A percentile compares a stretch with the other conserved stretches of the same genome.
These are phyloP conservation scores for Sphaerulina vaccinii DNA, from an alignment of 2,329 filamentous ascomycete species.

Conservation along the genomic window DNA sequence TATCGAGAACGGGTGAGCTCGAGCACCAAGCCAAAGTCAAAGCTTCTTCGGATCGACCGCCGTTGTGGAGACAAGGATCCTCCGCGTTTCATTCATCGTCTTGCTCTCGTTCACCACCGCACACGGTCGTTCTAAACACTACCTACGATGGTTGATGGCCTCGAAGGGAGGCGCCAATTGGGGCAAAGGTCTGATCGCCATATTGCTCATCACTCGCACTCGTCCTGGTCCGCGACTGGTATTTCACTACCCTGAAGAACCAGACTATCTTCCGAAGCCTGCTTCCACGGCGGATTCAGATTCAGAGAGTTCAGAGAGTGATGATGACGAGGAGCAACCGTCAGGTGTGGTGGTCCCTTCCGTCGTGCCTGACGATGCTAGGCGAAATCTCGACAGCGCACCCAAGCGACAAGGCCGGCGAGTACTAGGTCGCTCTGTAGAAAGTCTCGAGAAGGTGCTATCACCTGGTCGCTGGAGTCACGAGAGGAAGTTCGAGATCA, in stretches of 20 bases:
- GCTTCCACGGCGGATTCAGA: slow-evolving; percentile 6
- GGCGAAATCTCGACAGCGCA: slow-evolving; percentile 13
- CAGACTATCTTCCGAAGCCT: background rate
- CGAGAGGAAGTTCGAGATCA: slow-evolving; percentile 84
- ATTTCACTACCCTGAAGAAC: slow-evolving; percentile 70
- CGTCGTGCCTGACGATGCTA: slow-evolving; percentile 15
- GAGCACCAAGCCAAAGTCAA: no score
- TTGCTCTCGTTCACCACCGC: no score
- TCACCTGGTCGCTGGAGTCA: slow-evolving; percentile 64
- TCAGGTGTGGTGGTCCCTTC: background rate
- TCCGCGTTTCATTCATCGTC: no score
- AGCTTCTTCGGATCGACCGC: no score
- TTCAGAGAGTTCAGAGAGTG: slow-evolving; percentile 18
- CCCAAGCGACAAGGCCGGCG: slow-evolving; percentile 3
- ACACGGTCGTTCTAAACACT: background rate
- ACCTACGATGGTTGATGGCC: slow-evolving; percentile 13
- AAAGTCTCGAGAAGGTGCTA: slow-evolving; percentile 75
- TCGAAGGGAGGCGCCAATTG: background rate
- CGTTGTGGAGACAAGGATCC: no score
- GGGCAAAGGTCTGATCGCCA: slow-evolving; percentile 55
- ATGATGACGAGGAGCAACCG: slow-evolving; percentile 12
- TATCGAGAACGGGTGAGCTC: no score
- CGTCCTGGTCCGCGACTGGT: slow-evolving; percentile 78
- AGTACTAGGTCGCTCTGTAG: slow-evolving; percentile 38
- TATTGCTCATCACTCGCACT: slow-evolving; percentile 74